These are phyloP conservation scores for Waltergamsia citrina DNA, from an alignment of 2,329 filamentous ascomycete species.

Conservation along the genomic window DNA sequence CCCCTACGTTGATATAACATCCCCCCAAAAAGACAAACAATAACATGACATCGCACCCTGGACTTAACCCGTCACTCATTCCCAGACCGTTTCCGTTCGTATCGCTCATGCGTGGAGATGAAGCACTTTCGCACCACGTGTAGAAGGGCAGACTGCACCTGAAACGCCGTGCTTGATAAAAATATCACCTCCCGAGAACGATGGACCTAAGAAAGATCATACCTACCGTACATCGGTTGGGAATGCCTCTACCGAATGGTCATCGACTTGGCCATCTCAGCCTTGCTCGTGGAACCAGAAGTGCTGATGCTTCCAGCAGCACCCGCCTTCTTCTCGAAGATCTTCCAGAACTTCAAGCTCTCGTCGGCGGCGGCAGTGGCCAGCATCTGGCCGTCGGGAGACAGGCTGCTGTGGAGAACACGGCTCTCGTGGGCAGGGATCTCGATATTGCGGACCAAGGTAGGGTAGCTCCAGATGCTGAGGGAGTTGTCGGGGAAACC, in stretches of 20 bases:
- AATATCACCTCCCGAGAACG: constrained; percentile 28
- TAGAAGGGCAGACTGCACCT: constrained; percentile 29
- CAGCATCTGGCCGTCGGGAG: constrained; percentile 95
- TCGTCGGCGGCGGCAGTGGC: constrained; percentile 94
- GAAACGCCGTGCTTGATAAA: constrained; percentile 43
- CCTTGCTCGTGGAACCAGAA: constrained; percentile 65
- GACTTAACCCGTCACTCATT: neutral
- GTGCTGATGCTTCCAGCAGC: constrained; percentile 53
- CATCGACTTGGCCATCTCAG: constrained; percentile 88
- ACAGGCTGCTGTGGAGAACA: constrained; percentile 92
- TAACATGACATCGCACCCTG: neutral
- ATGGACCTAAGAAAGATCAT: constrained; percentile 32
- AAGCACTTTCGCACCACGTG: constrained; percentile 41
- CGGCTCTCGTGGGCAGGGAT: constrained; percentile 96
- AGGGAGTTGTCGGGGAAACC: constrained; percentile 99
- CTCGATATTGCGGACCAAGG: constrained; percentile 92
- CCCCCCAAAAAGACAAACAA: neutral
- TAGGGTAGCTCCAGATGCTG: constrained; percentile 98
- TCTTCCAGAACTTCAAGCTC: constrained; percentile 99
- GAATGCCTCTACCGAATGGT: constrained; percentile 61
- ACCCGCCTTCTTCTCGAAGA: constrained; percentile 97
- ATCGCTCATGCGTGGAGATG: constrained; percentile 28
- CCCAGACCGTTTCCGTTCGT: constrained; percentile 15
- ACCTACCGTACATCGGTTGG: constrained; percentile 31
- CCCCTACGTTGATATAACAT: neutral